phyloP scores from a whole-genome alignment of 75 land plant species.

The Sequoia sempervirens region DNA sequence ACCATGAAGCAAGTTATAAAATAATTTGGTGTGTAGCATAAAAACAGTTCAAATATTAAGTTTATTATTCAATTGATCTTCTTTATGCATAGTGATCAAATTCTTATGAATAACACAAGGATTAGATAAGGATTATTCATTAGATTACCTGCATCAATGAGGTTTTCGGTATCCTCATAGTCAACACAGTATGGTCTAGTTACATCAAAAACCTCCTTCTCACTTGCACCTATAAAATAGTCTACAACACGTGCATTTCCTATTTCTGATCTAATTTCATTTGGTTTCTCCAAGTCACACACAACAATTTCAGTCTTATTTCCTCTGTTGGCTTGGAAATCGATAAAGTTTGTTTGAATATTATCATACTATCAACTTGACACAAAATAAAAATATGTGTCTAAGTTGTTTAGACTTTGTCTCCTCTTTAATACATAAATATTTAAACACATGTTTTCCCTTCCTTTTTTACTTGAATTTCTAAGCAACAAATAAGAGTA shows the following conservation, averaged over 20 bases:
- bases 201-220: constrained; percentile 86
- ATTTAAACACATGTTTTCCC: not conserved
- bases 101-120: not conserved
- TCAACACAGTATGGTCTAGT: constrained; percentile 92
- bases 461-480: not conserved
- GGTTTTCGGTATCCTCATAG: constrained; percentile 72
- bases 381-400: not conserved
- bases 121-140: not conserved
- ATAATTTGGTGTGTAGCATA: not conserved
- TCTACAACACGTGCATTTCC: constrained; percentile 78
- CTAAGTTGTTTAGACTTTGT: not conserved
- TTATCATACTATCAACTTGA: not conserved
- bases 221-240: constrained; percentile 96
- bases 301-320: constrained; percentile 75
- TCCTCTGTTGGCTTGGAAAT: constrained; percentile 54
- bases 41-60: not conserved
- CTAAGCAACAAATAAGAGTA: not conserved
- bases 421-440: not conserved
- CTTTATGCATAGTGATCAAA: not conserved
- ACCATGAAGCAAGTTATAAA: not conserved
- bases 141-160: constrained; percentile 72
- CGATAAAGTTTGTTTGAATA: constrained; percentile 24
- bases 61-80: not conserved
- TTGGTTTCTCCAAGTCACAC: constrained; percentile 78
- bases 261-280: constrained; percentile 56